These are phyloP conservation scores for Dissophora ornata DNA, from an alignment of 192 early-diverging fungal species.

Conservation along the genomic window DNA sequence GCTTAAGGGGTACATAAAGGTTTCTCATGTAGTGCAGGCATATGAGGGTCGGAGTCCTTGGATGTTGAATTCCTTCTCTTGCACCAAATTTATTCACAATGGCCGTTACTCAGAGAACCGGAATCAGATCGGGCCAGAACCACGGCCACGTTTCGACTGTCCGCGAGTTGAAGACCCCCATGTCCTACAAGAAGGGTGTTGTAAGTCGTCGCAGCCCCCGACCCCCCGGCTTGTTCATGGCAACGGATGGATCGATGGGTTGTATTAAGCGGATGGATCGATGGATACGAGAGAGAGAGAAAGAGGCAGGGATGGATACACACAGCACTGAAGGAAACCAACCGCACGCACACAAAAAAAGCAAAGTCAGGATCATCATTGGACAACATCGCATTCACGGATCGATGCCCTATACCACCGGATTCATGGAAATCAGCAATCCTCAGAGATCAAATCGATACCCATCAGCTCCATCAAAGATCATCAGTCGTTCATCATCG, in stretches of 20 bases:
- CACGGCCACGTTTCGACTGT: constrained; percentile 91
- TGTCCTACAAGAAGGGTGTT: constrained; percentile 86
- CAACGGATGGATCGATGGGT: constrained; percentile 32
- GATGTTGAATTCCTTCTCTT: constrained; percentile 33
- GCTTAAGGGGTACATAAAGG: no score
- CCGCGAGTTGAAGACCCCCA: constrained; percentile 75
- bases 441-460: no score
- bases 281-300: not conserved
- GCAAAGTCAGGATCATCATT: no score
- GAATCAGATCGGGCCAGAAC: constrained; percentile 92
- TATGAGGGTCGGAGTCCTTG: no score
- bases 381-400: no score
- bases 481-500: not conserved
- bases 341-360: no score
- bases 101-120: constrained; percentile 77
- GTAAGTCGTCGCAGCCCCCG: constrained; percentile 55
- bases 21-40: not conserved
- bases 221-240: not conserved
- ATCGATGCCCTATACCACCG: no score
- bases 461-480: not conserved
- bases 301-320: constrained; percentile 5
- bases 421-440: no score
- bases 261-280: constrained; percentile 21
- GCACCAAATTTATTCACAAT: constrained; percentile 55
- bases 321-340: not conserved